Conservation (phyloP, 129 eudicot species). For the Flaveria trinervia region DNA sequence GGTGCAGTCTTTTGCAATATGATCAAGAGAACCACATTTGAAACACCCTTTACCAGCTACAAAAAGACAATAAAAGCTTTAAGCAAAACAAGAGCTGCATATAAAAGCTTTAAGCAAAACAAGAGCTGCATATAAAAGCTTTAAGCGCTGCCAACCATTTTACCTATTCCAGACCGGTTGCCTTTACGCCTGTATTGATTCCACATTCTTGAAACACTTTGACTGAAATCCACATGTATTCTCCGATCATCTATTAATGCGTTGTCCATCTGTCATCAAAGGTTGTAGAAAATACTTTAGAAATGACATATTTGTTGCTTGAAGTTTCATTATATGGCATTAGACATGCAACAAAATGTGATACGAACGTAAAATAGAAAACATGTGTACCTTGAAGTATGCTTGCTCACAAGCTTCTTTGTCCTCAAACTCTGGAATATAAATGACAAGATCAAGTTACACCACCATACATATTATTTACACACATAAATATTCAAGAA, state of each 20-base stretch:
- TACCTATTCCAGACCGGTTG: conserved; percentile 51
- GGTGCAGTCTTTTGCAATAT: conserved; percentile 81
- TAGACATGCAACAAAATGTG: conserved; percentile 7
- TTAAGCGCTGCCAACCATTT: conserved; percentile 6
- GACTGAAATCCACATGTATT: conserved; percentile 97
- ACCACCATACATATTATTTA: neutral
- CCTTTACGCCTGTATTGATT: conserved; percentile 84
- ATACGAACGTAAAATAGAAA: conserved; percentile 14
- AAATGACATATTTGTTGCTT: neutral
- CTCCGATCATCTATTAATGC: conserved; percentile 93
- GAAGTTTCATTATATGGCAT: neutral
- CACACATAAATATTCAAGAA: neutral
- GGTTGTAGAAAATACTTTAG: conserved; percentile 9
- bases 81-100: neutral
- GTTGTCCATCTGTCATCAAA: conserved; percentile 77
- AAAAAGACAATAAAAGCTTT: neutral
- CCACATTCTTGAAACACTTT: conserved; percentile 95
- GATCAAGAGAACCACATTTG: conserved; percentile 91
- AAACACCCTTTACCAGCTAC: conserved; percentile 75
- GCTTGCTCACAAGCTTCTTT: conserved; percentile 87
- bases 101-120: neutral
- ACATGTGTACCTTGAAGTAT: conserved; percentile 70
- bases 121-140: neutral
- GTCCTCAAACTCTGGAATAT: conserved; percentile 75
- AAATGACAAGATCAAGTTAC: conserved; percentile 22